phyloP scores from a whole-genome alignment of 805 yeast genomes.

The Nakazawaea wyomingensis region DNA sequence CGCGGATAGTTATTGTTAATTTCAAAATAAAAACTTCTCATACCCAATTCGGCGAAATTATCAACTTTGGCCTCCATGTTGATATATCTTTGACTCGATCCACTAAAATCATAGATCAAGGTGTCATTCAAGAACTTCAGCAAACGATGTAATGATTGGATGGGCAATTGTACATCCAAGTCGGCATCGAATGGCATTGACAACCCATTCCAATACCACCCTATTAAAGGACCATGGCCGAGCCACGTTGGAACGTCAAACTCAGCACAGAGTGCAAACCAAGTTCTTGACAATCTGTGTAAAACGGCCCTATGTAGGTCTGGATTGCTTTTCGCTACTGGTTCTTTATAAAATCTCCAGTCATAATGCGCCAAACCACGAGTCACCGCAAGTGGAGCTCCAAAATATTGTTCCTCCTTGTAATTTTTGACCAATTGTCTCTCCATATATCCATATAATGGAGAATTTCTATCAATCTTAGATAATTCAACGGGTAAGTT shows the following conservation, averaged over 20 bases:
- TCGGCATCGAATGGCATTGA: conserved; percentile 41
- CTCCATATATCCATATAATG: neutral
- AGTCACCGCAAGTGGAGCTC: conserved; percentile 14
- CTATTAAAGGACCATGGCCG: conserved; percentile 18
- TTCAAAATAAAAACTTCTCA: conserved; percentile 28
- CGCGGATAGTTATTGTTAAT: conserved; percentile 28
- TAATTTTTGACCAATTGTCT: conserved; percentile 2
- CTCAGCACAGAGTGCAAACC: conserved; percentile 33
- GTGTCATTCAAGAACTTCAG: conserved; percentile 32
- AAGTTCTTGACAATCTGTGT: conserved; percentile 31
- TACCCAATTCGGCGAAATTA: conserved; percentile 21
- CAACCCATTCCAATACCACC: conserved; percentile 36
- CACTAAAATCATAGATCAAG: conserved; percentile 28
- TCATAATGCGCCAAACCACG: conserved; percentile 32
- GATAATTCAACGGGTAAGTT: conserved; percentile 1
- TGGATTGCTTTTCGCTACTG: conserved; percentile 24
- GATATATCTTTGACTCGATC: conserved; percentile 16
- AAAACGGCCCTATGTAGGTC: conserved; percentile 27
- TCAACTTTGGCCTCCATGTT: conserved; percentile 14
- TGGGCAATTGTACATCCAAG: conserved; percentile 33
- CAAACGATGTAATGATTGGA: conserved; percentile 34
- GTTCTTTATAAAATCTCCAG: conserved; percentile 27
- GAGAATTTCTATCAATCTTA: neutral
- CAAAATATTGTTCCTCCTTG: conserved; percentile 1
- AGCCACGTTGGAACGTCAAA: conserved; percentile 23